Conservation (phyloP, 495 filamentous ascomycete genomes). For the Xylaria castorea region DNA sequence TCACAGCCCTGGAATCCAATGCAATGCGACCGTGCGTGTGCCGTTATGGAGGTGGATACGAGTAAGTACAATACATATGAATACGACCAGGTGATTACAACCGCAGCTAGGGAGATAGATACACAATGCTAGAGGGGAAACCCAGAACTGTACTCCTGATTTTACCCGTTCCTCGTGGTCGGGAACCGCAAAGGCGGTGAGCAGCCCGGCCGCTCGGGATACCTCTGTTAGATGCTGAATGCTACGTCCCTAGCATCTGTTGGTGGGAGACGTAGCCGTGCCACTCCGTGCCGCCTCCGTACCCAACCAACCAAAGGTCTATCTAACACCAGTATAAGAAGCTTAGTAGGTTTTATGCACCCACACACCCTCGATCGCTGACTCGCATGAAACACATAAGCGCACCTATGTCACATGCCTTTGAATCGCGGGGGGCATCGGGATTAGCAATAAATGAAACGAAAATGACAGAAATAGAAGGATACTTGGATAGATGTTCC, state of each 20-base stretch:
- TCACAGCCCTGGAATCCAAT: constrained; percentile 2
- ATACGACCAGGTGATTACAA: neutral
- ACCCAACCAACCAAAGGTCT: neutral
- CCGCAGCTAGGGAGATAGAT: neutral
- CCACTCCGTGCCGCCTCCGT: neutral
- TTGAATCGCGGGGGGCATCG: neutral
- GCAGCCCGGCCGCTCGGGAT: constrained; percentile 11
- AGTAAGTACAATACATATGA: constrained; percentile 14
- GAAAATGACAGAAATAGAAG: neutral
- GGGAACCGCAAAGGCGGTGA: constrained; percentile 24
- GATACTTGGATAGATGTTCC: neutral
- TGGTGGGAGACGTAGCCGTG: neutral
- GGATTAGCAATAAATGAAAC: neutral
- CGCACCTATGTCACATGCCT: neutral
- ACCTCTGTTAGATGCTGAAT: neutral
- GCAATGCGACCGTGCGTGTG: constrained; percentile 13
- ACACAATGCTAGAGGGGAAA: neutral
- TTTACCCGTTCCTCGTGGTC: constrained; percentile 11
- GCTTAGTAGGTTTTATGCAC: constrained; percentile 1
- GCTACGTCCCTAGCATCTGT: constrained; percentile 8
- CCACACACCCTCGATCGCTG: neutral
- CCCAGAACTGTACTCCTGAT: neutral
- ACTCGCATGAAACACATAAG: constrained; percentile 12
- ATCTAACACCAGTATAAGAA: neutral
- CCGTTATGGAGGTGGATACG: neutral